Evolutionary conservation across 108 stramenopile genomes (phyloP).

Genomic region (Thalassiosira profunda): DNA sequence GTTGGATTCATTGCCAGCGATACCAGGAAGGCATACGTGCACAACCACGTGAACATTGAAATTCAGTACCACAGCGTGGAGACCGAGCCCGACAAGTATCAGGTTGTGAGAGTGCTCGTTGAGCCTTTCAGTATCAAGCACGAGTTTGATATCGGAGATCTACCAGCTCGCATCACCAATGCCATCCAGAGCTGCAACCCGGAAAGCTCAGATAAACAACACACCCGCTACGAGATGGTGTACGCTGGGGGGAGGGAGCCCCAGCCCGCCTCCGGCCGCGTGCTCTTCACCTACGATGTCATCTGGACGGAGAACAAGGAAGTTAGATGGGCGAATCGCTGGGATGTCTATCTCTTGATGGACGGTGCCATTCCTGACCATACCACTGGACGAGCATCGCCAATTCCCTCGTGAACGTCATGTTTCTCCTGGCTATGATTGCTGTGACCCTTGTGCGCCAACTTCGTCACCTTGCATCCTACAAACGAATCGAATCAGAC

Average conservation of each 20-base stretch:
- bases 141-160: slow-evolving; percentile 59
- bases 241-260: slow-evolving; percentile 52
- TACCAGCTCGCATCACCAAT: slow-evolving; percentile 65
- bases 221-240: slow-evolving; percentile 85
- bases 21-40: slow-evolving; percentile 79
- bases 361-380: slow-evolving; percentile 86
- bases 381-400: slow-evolving; percentile 95
- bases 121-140: slow-evolving; percentile 97
- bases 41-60: slow-evolving; percentile 96
- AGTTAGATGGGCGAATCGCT: slow-evolving; percentile 94
- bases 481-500: slow-evolving; percentile 91
- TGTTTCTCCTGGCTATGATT: slow-evolving; percentile 95
- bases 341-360: slow-evolving; percentile 97
- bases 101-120: slow-evolving; percentile 94
- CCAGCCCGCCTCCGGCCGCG: slow-evolving; percentile 72
- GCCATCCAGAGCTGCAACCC: slow-evolving; percentile 72
- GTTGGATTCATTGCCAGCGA: slow-evolving; percentile 82
- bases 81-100: slow-evolving; percentile 70
- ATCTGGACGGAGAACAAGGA: slow-evolving; percentile 84
- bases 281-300: slow-evolving; percentile 96
- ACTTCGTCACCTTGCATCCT: slow-evolving; percentile 79
- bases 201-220: slow-evolving; percentile 26
- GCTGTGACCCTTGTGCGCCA: slow-evolving; percentile 93
- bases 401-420: slow-evolving; percentile 94
- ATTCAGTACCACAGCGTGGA: slow-evolving; percentile 92